A percentile compares a stretch with the other conserved stretches of the same genome.
Evolutionary conservation across 2,329 filamentous ascomycete genomes (phyloP).

Genomic region (Coniochaeta hoffmannii): DNA sequence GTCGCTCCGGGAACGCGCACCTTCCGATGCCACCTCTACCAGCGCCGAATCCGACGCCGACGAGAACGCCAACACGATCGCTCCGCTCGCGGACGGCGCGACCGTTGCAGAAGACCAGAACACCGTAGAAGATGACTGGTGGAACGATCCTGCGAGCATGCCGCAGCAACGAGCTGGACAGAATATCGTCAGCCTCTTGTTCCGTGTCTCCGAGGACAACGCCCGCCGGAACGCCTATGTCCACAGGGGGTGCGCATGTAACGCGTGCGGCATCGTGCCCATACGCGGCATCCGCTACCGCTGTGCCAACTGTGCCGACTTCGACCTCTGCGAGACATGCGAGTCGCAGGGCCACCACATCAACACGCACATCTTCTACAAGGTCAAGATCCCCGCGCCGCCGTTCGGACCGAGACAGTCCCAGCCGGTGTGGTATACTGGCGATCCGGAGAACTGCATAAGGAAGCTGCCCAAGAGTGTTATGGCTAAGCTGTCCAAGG

Average conservation of each 20-base stretch:
- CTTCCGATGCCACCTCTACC: constrained; percentile 32
- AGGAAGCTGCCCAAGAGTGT: constrained; percentile 59
- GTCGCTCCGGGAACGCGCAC: constrained; percentile 20
- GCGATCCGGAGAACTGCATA: constrained; percentile 67
- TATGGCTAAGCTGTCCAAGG: constrained; percentile 59
- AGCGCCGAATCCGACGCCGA: constrained; percentile 33
- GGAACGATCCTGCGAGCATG: constrained; percentile 34
- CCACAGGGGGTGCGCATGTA: constrained; percentile 87
- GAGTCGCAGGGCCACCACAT: constrained; percentile 71
- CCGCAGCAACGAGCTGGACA: constrained; percentile 54
- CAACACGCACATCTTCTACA: constrained; percentile 95
- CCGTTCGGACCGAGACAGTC: constrained; percentile 75
- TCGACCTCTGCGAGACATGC: constrained; percentile 90
- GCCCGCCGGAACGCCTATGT: constrained; percentile 82
- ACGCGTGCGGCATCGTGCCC: constrained; percentile 77
- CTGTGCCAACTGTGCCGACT: constrained; percentile 93
- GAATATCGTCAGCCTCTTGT: constrained; percentile 77
- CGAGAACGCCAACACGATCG: constrained; percentile 28
- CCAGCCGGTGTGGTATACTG: constrained; percentile 80
- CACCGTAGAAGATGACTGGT: constrained; percentile 41
- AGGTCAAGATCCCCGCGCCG: constrained; percentile 83
- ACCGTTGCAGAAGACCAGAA: constrained; percentile 21
- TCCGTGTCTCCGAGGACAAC: constrained; percentile 90
- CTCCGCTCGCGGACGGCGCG: constrained; percentile 28
- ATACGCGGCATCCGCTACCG: constrained; percentile 90